Evolutionary conservation across 495 filamentous ascomycete genomes (phyloP).

Genomic region (Penicillium angulare): DNA sequence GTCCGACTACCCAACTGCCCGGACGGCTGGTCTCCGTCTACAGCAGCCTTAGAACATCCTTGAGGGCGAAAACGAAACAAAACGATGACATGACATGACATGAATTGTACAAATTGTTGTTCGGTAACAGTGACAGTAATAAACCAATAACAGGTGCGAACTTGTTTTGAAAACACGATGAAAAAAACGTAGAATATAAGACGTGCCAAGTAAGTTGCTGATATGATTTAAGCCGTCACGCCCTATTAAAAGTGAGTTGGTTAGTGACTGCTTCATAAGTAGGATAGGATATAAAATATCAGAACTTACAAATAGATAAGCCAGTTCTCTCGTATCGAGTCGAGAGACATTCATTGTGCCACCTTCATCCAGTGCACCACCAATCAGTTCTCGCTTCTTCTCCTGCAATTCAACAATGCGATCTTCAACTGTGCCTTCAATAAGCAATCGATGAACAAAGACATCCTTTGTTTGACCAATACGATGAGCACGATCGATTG

Average conservation of each 20-base stretch:
- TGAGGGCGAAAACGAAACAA: background rate
- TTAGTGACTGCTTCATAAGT: background rate
- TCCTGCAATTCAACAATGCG: constrained; percentile 85
- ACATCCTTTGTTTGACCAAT: constrained; percentile 80
- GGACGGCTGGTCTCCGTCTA: no score
- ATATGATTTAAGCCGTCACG: background rate
- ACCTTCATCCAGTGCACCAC: constrained; percentile 79
- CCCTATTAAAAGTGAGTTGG: background rate
- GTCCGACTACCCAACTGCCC: no score
- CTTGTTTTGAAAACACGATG: background rate
- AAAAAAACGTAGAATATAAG: background rate
- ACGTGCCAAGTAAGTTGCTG: background rate
- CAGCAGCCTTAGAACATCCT: no score
- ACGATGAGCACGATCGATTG: constrained; percentile 88
- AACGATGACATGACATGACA: background rate
- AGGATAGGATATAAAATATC: background rate
- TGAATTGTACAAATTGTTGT: no score
- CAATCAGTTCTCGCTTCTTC: constrained; percentile 74
- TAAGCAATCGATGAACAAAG: constrained; percentile 75
- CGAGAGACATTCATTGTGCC: constrained; percentile 61
- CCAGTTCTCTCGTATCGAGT: constrained; percentile 62
- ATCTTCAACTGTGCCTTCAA: constrained; percentile 82
- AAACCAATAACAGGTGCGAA: no score
- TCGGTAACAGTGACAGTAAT: no score
- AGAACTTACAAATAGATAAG: constrained; percentile 65